Evolutionary conservation across 176 grass and related monocot species (phyloP), one percentile per base, ranked within the genome.

Genomic region (Calamus simplicifolius): DNA sequence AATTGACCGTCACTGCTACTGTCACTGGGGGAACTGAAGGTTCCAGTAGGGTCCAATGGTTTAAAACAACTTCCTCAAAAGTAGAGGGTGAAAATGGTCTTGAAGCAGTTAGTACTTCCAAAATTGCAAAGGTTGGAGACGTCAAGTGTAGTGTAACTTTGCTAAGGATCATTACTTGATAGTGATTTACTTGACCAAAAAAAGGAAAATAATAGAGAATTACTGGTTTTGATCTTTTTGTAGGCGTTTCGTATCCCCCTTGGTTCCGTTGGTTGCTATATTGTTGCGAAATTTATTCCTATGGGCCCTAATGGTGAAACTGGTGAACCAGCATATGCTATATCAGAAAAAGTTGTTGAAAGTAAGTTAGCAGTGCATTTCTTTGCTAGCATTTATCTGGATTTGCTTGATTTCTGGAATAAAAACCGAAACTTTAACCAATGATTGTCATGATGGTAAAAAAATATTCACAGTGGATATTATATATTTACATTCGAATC

Each of bases 261-360:
- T 55, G 61, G 66, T 51, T 81, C 87, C 69, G 69, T 88, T 79
- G 93, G 93, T 58, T 72, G 67, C 67, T 81, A 85, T 75, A 76
- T 98, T 64, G 81, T 98, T 74, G 93, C 79, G 35, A 98, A 89
- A 79, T 92, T 92, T 73, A 88, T 62, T 85, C 93, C 87, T 57
- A 78, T 73, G 81, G 72, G 75, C 17, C 76, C 75, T 61, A 84
- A 98, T 85, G 93, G 87, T 61, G 93, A 98, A 92, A 82, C 70
- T 49, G 93, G 93, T 70, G 76, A 80, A 85, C 84, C 93, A 56
- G 87, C 87, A 48, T 98, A 85, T 78, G 79, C 66, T 61, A 66
- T 78, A 73, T 88, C 73, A 25, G 76, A 82, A 73, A 74, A 79
- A 68, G 57, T 83, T 70, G 87, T 98, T 73, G 73, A 91, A 76